These are phyloP conservation scores for Hordeum pubiflorum DNA, from an alignment of 202 grass and related monocot genomes.

Conservation along the genomic window DNA sequence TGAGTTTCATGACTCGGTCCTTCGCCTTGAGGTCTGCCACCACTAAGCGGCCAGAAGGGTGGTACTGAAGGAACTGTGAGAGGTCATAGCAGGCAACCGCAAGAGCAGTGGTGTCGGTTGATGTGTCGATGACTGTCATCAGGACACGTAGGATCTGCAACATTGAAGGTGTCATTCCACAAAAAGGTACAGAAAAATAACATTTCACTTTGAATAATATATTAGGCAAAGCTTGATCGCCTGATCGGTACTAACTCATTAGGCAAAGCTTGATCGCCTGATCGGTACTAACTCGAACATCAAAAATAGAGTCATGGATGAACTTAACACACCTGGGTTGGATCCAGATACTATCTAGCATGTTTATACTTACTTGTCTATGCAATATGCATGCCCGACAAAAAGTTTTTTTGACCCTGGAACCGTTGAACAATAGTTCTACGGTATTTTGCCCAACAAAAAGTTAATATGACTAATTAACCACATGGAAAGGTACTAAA, in stretches of 20 bases:
- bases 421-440: too few relatives aligned
- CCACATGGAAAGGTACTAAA: neutral
- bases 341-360: neutral
- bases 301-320: neutral
- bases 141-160: constrained; percentile 78
- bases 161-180: neutral
- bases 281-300: neutral
- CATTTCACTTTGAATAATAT: neutral
- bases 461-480: neutral
- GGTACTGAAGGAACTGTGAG: constrained; percentile 95
- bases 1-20: constrained; percentile 92
- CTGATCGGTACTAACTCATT: too few relatives aligned
- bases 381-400: neutral
- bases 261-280: too few relatives aligned
- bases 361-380: neutral
- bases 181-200: neutral
- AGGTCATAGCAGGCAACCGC: constrained; percentile 94
- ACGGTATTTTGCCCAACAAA: neutral
- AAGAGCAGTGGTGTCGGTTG: constrained; percentile 65
- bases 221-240: neutral
- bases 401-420: too few relatives aligned
- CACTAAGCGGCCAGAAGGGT: constrained; percentile 64
- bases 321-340: neutral
- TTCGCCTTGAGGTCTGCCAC: constrained; percentile 75
- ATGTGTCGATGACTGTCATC: constrained; percentile 78